These are phyloP conservation scores for Daldinia decipiens DNA, from an alignment of 495 filamentous ascomycete genomes.

Conservation along the genomic window DNA sequence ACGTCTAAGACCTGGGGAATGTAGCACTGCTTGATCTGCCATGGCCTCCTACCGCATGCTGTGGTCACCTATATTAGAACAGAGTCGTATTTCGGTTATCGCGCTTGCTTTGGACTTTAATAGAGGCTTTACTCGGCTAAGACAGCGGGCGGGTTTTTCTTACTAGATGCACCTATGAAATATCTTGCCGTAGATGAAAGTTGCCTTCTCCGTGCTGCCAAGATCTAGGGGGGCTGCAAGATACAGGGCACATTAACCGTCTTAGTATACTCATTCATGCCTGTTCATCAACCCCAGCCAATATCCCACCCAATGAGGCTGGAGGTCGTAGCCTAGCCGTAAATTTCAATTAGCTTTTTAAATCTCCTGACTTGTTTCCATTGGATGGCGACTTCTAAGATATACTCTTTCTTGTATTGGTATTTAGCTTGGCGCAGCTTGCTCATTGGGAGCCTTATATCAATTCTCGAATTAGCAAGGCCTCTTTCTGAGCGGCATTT, in stretches of 20 bases:
- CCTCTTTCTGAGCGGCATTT: neutral
- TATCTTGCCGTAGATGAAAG: slow-evolving; percentile 1
- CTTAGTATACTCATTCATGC: neutral
- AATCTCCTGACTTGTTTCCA: neutral
- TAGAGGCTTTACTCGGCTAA: neutral
- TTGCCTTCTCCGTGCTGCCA: slow-evolving; percentile 6
- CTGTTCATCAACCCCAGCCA: neutral
- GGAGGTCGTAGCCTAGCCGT: neutral
- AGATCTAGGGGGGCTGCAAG: slow-evolving; percentile 9
- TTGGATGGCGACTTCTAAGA: neutral
- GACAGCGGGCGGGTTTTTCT: neutral
- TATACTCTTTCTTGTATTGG: neutral
- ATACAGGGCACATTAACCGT: slow-evolving; percentile 9
- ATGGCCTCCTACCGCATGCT: neutral
- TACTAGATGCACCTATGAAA: neutral
- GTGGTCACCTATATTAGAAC: neutral
- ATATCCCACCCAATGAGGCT: slow-evolving; percentile 3
- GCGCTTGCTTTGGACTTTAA: neutral
- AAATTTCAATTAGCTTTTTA: neutral
- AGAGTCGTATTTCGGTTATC: neutral
- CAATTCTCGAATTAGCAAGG: neutral
- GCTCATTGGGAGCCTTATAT: neutral
- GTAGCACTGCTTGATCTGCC: neutral
- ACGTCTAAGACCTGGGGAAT: neutral
- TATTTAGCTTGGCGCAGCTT: neutral